phyloP scores from a whole-genome alignment of 2,329 filamentous ascomycete genomes.

The Mycosphaerella sp. region DNA sequence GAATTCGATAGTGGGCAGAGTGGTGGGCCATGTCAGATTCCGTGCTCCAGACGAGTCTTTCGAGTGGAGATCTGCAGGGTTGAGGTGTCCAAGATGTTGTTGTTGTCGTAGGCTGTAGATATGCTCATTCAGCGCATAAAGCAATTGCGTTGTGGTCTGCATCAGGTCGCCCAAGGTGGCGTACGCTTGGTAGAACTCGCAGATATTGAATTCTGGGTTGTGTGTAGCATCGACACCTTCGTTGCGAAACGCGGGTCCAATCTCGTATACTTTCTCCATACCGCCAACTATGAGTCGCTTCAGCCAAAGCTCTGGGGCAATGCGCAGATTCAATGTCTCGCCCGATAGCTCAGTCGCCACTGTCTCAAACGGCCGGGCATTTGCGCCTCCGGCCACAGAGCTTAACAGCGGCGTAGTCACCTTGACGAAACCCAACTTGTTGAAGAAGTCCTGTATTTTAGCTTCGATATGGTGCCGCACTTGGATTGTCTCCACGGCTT shows the following conservation, averaged over 20 bases:
- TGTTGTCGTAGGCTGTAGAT: slow-evolving; percentile 2
- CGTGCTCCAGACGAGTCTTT: background rate
- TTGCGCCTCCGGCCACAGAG: slow-evolving; percentile 75
- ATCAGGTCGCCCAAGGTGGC: slow-evolving; percentile 71
- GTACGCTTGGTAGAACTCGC: slow-evolving; percentile 92
- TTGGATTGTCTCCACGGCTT: slow-evolving; percentile 62
- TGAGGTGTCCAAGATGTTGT: background rate
- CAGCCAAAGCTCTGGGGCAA: slow-evolving; percentile 91
- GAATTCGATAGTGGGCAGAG: slow-evolving; percentile 60
- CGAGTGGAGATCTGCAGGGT: background rate
- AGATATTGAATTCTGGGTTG: slow-evolving; percentile 96
- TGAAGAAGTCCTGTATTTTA: slow-evolving; percentile 66
- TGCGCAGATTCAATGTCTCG: slow-evolving; percentile 68
- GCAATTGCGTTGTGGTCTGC: slow-evolving; percentile 63
- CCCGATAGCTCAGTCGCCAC: slow-evolving; percentile 67
- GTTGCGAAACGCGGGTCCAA: slow-evolving; percentile 87
- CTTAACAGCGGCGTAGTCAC: slow-evolving; percentile 87
- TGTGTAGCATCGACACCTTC: slow-evolving; percentile 82
- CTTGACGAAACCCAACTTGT: slow-evolving; percentile 68
- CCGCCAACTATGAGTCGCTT: slow-evolving; percentile 88
- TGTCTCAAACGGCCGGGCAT: slow-evolving; percentile 80
- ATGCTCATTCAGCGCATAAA: slow-evolving; percentile 37
- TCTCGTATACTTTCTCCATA: slow-evolving; percentile 84
- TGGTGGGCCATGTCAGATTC: slow-evolving; percentile 1
- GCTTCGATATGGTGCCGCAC: slow-evolving; percentile 70